These are phyloP conservation scores for Lachancea meyersii DNA, from an alignment of 805 yeast species.

Conservation along the genomic window DNA sequence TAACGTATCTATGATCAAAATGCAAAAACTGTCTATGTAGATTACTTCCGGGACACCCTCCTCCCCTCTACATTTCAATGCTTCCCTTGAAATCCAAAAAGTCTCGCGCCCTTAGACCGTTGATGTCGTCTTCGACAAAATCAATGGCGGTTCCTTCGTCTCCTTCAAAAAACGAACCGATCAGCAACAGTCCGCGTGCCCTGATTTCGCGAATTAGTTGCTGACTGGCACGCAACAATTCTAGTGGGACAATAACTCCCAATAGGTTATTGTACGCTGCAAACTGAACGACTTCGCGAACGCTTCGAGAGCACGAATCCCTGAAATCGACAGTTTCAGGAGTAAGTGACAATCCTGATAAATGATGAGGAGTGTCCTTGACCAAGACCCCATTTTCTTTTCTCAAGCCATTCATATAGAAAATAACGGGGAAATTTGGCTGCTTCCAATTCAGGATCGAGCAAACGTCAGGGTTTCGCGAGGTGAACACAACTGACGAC, in stretches of 20 bases:
- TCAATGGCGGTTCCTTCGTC: slow-evolving; percentile 13
- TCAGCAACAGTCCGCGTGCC: slow-evolving; percentile 73
- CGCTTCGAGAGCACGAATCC: slow-evolving; percentile 15
- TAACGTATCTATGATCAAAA: slow-evolving; percentile 1
- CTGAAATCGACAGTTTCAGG: slow-evolving; percentile 11
- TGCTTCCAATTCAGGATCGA: slow-evolving; percentile 96
- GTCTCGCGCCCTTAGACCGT: slow-evolving; percentile 21
- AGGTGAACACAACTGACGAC: slow-evolving; percentile 75
- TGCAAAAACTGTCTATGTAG: background rate
- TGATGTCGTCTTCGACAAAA: slow-evolving; percentile 16
- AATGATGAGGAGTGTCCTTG: slow-evolving; percentile 30
- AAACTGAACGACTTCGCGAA: slow-evolving; percentile 63
- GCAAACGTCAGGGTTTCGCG: slow-evolving; percentile 84
- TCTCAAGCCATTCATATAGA: slow-evolving; percentile 64
- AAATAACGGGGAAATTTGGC: slow-evolving; percentile 93
- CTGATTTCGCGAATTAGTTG: slow-evolving; percentile 68
- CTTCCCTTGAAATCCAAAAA: slow-evolving; percentile 20
- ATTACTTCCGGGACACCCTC: background rate
- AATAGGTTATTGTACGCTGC: slow-evolving; percentile 77
- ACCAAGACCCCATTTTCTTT: slow-evolving; percentile 14
- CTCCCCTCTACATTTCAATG: slow-evolving; percentile 10
- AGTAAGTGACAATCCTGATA: slow-evolving; percentile 22
- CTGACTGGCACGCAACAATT: slow-evolving; percentile 66
- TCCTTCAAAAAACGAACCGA: slow-evolving; percentile 49
- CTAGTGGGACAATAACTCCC: slow-evolving; percentile 74